Evolutionary conservation across 768 basidiomycete genomes (phyloP), one percentile per base, ranked within the genome.

Genomic region (Suillus variegatus): DNA sequence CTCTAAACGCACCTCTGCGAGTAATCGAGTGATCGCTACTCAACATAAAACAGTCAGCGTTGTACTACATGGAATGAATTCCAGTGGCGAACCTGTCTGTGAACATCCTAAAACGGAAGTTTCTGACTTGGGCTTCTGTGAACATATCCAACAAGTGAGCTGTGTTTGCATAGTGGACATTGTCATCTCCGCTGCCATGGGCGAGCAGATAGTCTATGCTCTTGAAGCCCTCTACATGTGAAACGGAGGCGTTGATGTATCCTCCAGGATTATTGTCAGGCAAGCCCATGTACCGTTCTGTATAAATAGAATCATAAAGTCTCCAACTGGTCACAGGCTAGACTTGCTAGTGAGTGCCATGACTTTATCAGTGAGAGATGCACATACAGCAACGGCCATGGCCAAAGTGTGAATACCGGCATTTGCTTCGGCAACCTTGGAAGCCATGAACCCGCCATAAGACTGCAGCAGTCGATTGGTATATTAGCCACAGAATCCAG

Each of bases 131-230:
- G 32, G 82, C 88, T 70, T 82, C 80, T 0, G 95, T 98, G 70
- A 99, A 85, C 89, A 97, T 95, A 77, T 99, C 97, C 43, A 99
- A 78, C 71, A 99, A 73, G 69, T 92, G 92, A 14, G 95, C 95
- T 62, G 92, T 88, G 78, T 99, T 96, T 46, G 92, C 87, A 72
- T 86, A 95, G 77, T 99, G 97, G 54, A 99, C 95, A 72, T 99
- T 99, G 75, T 99, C 97, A 74, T 99, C 97, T 10, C 90, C 97
- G 69, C 90, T 94, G 38, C 97, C 97, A 71, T 98, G 96, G 12
- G 92, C 93, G 62, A 98, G 86, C 60, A 96, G 76, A 75, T 86
- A 99, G 68, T 94, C 86, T 38, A 90, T 83, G 64, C 91, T 81
- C 68, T 85, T 79, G 82, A 99, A 99, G 4, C 89, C 94, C 12